Base-by-base conservation (phyloP, 257 asterid species). In the Solanum etuberosum region DNA sequence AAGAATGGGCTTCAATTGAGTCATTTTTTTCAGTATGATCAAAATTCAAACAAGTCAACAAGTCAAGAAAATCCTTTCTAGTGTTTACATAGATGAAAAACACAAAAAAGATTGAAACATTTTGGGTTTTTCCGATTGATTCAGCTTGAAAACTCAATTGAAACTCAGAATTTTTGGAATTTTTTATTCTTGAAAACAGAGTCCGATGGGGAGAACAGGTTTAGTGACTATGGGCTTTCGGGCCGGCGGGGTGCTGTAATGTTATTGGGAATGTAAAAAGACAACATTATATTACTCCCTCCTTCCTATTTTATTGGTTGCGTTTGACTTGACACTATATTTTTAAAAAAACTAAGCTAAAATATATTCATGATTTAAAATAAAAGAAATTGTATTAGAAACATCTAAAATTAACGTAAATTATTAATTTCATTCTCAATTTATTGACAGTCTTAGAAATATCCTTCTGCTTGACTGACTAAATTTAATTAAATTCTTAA, bases 1-100 rank as follows among this genome's bases (percentile, higher is more conserved):
- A 34, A 92, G 92, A 25, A 91, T 92, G 29, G 98, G 93, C 91
- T 94, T 95, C 85, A 91, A 85, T 63, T 93, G 98, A 40, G 95
- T 89, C 95, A 95, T 93, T 86, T 29, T 57, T 27, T 29, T 23
- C 87, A 40, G 51, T 25, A 6, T 57, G 83, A 85, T 68, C 76
- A 51, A 42, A 31, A 57, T 11, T 57, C 54, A 38, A 71, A 68
- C 86, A 83, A 54, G 51, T 20, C 31, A 40, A 42, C 46, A 68
- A 68, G 32, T 38, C 14, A 3, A 71, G 25, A 59, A 40, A 85
- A 85, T 70, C 34, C 14, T 21, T 59, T 74, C 4, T 21, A 32
- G 6, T 74, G 83, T 74, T 78, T 16, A 6, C 84, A 78, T 43
- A 43, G 4, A 72, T 40, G 38, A 78, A n/a, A 78, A 77, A 25